phyloP scores from a whole-genome alignment of 2,329 filamentous ascomycete species.

The Claviceps pusilla region DNA sequence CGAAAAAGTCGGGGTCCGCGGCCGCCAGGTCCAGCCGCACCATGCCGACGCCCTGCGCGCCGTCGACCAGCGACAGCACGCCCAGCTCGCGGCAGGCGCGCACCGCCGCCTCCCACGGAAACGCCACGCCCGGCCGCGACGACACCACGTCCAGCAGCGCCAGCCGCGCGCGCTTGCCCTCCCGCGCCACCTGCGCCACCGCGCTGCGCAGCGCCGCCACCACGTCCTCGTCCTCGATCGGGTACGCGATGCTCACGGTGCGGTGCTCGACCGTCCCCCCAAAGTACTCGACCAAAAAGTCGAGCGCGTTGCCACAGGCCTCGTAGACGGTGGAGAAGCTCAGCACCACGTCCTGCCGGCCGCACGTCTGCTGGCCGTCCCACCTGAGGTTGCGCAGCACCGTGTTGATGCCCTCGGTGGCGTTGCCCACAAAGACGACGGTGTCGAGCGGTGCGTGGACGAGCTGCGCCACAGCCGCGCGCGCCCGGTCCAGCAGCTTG shows the following conservation, averaged over 20 bases:
- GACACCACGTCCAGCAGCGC: constrained; percentile 66
- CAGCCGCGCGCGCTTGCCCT: constrained; percentile 48
- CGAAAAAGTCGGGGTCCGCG: constrained; percentile 71
- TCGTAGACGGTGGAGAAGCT: constrained; percentile 70
- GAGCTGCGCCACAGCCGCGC: constrained; percentile 48
- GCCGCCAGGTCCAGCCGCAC: constrained; percentile 51
- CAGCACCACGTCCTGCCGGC: constrained; percentile 57
- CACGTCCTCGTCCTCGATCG: constrained; percentile 54
- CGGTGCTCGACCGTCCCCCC: constrained; percentile 26
- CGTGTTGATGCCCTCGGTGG: constrained; percentile 63
- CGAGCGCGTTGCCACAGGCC: constrained; percentile 58
- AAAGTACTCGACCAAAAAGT: constrained; percentile 55
- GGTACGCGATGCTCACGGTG: constrained; percentile 50
- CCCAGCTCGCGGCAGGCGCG: constrained; percentile 49
- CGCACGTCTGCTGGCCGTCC: constrained; percentile 36
- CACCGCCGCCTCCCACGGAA: constrained; percentile 61
- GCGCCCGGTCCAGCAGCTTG: constrained; percentile 48
- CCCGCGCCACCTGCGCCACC: constrained; percentile 34
- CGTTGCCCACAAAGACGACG: constrained; percentile 67
- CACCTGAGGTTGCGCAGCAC: constrained; percentile 63
- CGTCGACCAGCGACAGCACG: constrained; percentile 65
- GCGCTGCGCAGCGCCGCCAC: constrained; percentile 43
- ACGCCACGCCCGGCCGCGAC: constrained; percentile 60
- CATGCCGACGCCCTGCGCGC: constrained; percentile 72
- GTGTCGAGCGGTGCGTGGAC: constrained; percentile 51